Conservation (phyloP, 306 rosid genomes). For the Lotus japonicus region DNA sequence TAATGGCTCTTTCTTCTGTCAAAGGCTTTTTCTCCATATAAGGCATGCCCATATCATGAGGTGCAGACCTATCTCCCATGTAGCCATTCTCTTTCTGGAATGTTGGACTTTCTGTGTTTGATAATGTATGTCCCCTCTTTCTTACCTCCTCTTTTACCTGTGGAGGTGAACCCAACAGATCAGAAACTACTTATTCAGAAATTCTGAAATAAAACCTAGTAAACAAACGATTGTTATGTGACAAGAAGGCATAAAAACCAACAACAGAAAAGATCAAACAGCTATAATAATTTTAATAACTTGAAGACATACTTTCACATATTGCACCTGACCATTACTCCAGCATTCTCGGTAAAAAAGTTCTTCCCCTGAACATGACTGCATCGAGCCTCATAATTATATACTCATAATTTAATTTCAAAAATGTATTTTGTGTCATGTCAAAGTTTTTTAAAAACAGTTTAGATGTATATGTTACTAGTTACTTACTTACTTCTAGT, state of each 20-base stretch:
- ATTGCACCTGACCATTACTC: slow-evolving; percentile 39
- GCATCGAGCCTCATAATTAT: slow-evolving; percentile 1
- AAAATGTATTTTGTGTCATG: background rate
- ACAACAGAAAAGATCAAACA: background rate
- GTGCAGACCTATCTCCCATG: slow-evolving; percentile 42
- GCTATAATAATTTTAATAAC: background rate
- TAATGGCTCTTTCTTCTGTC: slow-evolving; percentile 17
- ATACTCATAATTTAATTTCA: background rate
- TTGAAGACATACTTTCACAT: background rate
- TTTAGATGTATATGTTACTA: background rate
- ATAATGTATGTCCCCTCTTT: slow-evolving; percentile 39
- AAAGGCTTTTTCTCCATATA: slow-evolving; percentile 32
- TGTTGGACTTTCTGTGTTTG: slow-evolving; percentile 32
- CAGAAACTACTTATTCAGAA: background rate
- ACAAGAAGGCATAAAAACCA: background rate
- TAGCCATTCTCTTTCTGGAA: slow-evolving; percentile 22
- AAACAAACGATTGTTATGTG: background rate
- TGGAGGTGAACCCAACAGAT: background rate
- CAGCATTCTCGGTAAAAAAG: slow-evolving; percentile 86
- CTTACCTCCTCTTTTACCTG: slow-evolving; percentile 51
- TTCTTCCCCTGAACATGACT: slow-evolving; percentile 70
- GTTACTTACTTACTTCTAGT: background rate
- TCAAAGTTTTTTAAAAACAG: background rate
- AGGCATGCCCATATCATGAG: slow-evolving; percentile 37
- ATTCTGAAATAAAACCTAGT: background rate